Evolutionary conservation across 345 rosid genomes (phyloP).

Genomic region (Salix exigua): DNA sequence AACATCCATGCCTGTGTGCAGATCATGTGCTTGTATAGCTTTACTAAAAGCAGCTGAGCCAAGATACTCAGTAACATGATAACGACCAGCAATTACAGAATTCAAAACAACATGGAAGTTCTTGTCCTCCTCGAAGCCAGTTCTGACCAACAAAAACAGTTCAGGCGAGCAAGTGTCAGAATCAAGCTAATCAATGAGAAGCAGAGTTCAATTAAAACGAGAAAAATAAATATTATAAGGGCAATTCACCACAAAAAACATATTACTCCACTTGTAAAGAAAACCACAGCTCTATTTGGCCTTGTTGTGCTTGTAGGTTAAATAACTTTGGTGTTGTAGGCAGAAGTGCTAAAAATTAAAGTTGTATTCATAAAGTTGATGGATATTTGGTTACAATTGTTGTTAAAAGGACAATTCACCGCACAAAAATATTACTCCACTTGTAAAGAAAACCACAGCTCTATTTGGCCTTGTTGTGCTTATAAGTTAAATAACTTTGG

Average conservation of each 20-base stretch:
- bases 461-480: too few relatives aligned
- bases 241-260: too few relatives aligned
- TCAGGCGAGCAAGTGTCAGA: constrained; percentile 19
- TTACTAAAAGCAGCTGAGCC: constrained; percentile 99
- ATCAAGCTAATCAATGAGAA: constrained; percentile 3
- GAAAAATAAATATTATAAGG: background rate
- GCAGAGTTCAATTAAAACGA: background rate
- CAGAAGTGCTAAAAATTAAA: too few relatives aligned
- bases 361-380: too few relatives aligned
- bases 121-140: constrained; percentile 99
- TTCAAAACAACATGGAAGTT: constrained; percentile 92
- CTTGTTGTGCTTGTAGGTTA: too few relatives aligned
- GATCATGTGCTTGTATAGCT: constrained; percentile 99
- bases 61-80: constrained; percentile 97
- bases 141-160: constrained; percentile 47
- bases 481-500: too few relatives aligned
- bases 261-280: background rate
- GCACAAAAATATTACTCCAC: background rate
- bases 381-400: too few relatives aligned
- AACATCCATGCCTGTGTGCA: constrained; percentile 96
- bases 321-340: too few relatives aligned
- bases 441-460: background rate
- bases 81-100: constrained; percentile 93
- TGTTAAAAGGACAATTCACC: background rate
- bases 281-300: too few relatives aligned